Conservation (phyloP, 139 green algal genomes). For the Haematococcus sp. region DNA sequence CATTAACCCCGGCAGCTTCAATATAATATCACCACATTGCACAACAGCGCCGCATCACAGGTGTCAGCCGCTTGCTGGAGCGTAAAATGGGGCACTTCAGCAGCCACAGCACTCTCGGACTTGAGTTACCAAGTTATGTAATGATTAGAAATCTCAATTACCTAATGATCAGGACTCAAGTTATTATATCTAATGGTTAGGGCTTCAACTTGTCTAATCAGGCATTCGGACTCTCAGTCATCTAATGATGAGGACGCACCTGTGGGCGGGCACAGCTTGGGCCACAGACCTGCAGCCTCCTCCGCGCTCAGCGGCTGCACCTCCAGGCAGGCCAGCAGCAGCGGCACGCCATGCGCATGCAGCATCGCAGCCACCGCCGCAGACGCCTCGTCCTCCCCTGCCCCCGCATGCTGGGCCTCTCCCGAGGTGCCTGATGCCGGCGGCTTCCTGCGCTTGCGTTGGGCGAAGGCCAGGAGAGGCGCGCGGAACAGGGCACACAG, state of each 20-base stretch:
- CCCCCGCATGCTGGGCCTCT: not conserved
- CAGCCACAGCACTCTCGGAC: too few species aligned
- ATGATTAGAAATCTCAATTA: too few species aligned
- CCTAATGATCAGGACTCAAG: too few species aligned
- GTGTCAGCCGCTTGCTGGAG: not conserved
- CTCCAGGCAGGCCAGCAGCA: conserved; percentile 17
- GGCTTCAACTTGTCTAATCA: too few species aligned
- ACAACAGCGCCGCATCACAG: not conserved
- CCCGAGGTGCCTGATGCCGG: not conserved
- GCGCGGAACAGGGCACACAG: conserved; percentile 5
- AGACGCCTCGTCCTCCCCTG: not conserved
- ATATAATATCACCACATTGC: too few species aligned
- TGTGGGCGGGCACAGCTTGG: conserved; percentile 22
- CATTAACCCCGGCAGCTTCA: too few species aligned
- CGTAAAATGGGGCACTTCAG: too few species aligned
- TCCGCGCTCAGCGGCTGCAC: not conserved
- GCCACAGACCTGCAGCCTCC: conserved; percentile 10
- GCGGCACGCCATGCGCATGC: conserved; percentile 16
- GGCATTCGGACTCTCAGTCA: too few species aligned
- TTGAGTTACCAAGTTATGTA: too few species aligned
- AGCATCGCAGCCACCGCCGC: conserved; percentile 4
- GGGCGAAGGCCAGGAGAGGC: conserved; percentile 33
- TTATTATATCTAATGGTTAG: too few species aligned
- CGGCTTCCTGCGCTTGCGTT: conserved; percentile 20
- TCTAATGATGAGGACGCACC: not conserved